Conservation (phyloP, 2,329 filamentous ascomycete genomes). For the Purpureocillium takamizusanense region DNA sequence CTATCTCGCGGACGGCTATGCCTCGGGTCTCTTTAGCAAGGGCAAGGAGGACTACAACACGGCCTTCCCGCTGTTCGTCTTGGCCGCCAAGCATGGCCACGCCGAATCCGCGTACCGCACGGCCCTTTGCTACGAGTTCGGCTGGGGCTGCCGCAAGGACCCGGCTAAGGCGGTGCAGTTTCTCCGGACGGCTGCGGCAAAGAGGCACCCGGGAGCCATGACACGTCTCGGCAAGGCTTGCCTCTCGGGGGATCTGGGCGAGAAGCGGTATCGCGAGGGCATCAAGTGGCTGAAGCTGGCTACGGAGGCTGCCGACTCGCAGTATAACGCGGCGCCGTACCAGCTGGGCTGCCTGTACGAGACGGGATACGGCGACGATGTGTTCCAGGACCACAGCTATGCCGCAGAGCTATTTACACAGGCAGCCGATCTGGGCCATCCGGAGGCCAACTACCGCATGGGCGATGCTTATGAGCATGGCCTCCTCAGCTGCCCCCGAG, state of each 20-base stretch:
- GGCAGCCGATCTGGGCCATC: slow-evolving; percentile 82
- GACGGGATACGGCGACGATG: slow-evolving; percentile 85
- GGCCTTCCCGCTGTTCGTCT: slow-evolving; percentile 85
- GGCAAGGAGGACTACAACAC: slow-evolving; percentile 86
- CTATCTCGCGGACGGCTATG: slow-evolving; percentile 89
- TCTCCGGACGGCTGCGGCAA: slow-evolving; percentile 80
- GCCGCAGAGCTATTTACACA: slow-evolving; percentile 91
- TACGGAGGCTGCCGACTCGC: slow-evolving; percentile 75
- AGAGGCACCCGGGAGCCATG: slow-evolving; percentile 92
- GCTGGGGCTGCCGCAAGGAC: slow-evolving; percentile 89
- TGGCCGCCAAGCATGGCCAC: slow-evolving; percentile 93
- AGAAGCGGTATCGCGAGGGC: slow-evolving; percentile 80
- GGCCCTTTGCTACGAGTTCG: slow-evolving; percentile 93
- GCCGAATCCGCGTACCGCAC: slow-evolving; percentile 92
- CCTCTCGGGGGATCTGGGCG: slow-evolving; percentile 79
- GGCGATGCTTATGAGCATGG: slow-evolving; percentile 98
- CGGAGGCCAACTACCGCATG: slow-evolving; percentile 77
- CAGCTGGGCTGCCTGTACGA: slow-evolving; percentile 85
- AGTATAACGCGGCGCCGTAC: slow-evolving; percentile 90
- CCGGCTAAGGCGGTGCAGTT: slow-evolving; percentile 90
- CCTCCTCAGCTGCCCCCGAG: slow-evolving; percentile 73
- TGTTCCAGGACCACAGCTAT: slow-evolving; percentile 85
- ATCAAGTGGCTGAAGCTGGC: slow-evolving; percentile 95
- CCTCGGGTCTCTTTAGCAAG: slow-evolving; percentile 91
- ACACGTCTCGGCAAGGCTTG: slow-evolving; percentile 86